These are phyloP conservation scores for Haplosporangium gracile DNA, from an alignment of 192 early-diverging fungal genomes.

Conservation along the genomic window DNA sequence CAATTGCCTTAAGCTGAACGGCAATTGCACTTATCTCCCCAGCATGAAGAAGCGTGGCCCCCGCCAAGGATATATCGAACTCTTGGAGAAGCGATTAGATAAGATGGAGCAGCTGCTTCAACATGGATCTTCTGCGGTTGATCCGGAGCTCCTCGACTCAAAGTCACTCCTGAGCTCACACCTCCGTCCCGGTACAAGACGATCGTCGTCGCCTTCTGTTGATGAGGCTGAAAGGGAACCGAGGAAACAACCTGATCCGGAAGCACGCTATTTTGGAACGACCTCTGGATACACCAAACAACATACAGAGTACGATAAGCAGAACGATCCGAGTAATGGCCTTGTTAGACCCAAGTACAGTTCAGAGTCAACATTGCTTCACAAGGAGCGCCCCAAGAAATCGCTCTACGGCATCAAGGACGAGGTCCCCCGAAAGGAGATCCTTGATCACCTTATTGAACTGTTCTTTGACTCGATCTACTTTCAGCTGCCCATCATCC, in stretches of 20 bases:
- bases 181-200: conserved; percentile 36
- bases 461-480: conserved; percentile 64
- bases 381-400: conserved; percentile 30
- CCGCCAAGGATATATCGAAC: conserved; percentile 83
- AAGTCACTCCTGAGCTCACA: conserved; percentile 25
- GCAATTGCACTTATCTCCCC: conserved; percentile 84
- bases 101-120: conserved; percentile 82
- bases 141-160: conserved; percentile 48
- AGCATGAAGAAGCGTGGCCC: conserved; percentile 92
- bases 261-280: conserved; percentile 48
- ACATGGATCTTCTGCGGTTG: conserved; percentile 41
- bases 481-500: conserved; percentile 62
- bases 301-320: conserved; percentile 38
- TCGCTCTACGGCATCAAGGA: conserved; percentile 53
- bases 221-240: conserved; percentile 10
- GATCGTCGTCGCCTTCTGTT: not conserved
- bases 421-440: conserved; percentile 55
- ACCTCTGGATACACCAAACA: conserved; percentile 36
- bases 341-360: conserved; percentile 28
- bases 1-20: conserved; percentile 79
- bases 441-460: conserved; percentile 63
- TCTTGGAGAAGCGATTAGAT: conserved; percentile 79
- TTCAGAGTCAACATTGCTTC: conserved; percentile 19
- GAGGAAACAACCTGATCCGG: conserved; percentile 20
- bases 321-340: conserved; percentile 8